Evolutionary conservation across 495 filamentous ascomycete genomes (phyloP).

Genomic region (Oleoguttula mirabilis): DNA sequence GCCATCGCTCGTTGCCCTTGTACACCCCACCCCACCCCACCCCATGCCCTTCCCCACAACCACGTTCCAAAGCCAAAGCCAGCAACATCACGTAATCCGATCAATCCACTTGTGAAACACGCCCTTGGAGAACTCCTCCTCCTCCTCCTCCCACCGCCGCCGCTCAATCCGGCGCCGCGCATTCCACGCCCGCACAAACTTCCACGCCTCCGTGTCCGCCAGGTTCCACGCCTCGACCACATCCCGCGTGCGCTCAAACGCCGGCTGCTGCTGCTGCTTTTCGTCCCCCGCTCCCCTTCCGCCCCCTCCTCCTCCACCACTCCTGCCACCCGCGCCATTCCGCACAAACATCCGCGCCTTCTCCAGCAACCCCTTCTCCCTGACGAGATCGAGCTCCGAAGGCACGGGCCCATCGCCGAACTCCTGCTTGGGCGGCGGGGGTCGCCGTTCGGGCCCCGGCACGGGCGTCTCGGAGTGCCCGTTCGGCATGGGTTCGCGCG

Average conservation of each 20-base stretch:
- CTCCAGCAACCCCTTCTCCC: constrained; percentile 52
- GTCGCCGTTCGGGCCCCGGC: constrained; percentile 30
- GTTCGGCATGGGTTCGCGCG: constrained; percentile 39
- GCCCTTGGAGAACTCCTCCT: constrained; percentile 44
- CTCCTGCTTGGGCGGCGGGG: constrained; percentile 20
- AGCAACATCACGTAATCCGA: constrained; percentile 5
- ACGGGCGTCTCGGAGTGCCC: constrained; percentile 43
- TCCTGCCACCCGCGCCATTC: constrained; percentile 35
- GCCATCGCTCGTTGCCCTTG: too few relatives aligned
- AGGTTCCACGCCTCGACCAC: constrained; percentile 86
- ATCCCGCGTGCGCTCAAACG: constrained; percentile 35
- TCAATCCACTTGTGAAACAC: constrained; percentile 13
- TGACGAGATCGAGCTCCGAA: constrained; percentile 37
- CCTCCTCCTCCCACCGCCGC: constrained; percentile 57
- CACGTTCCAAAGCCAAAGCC: too few relatives aligned
- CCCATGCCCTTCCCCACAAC: too few relatives aligned
- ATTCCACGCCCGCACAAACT: constrained; percentile 65
- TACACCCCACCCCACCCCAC: too few relatives aligned
- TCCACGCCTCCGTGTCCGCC: constrained; percentile 87
- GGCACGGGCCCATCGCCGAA: constrained; percentile 28
- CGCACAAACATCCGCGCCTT: constrained; percentile 31
- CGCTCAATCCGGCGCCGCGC: constrained; percentile 50
- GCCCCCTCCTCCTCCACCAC: too few relatives aligned
- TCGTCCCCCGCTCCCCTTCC: constrained; percentile 26
- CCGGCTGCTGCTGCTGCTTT: constrained; percentile 30